phyloP scores from a whole-genome alignment of 148 eudicot genomes.

The Pharnaceum exiguum region DNA sequence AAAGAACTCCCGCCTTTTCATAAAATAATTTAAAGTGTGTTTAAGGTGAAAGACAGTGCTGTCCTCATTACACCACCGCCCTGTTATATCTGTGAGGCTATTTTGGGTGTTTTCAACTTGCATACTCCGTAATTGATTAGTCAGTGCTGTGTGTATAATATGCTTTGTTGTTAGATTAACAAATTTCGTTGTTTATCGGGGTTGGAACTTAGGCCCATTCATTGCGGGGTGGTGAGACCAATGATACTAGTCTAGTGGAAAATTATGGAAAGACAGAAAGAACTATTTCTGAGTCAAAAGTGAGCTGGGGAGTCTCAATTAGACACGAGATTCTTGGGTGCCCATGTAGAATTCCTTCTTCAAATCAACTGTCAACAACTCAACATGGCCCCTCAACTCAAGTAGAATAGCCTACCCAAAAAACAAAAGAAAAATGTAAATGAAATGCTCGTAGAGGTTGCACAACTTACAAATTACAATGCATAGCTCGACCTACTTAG shows the following conservation, averaged over 20 bases:
- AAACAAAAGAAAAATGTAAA: too few relatives aligned
- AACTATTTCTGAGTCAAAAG: slow-evolving; percentile 12
- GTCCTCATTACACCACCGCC: not conserved
- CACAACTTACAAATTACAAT: not conserved
- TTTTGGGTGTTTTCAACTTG: not conserved
- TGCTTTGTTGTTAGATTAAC: not conserved
- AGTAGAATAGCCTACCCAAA: too few relatives aligned
- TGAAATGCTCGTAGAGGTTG: too few relatives aligned
- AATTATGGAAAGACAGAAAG: not conserved
- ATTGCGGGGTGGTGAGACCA: slow-evolving; percentile 19
- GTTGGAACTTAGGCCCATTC: slow-evolving; percentile 4
- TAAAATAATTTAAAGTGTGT: not conserved
- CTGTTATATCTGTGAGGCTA: not conserved
- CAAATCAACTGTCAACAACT: not conserved
- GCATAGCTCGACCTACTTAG: too few relatives aligned
- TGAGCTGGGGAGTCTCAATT: slow-evolving; percentile 9
- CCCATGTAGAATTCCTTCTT: not conserved
- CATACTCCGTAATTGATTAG: not conserved
- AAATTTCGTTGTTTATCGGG: not conserved
- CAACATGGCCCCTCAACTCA: too few relatives aligned
- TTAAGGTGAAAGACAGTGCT: not conserved
- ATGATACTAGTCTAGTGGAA: not conserved
- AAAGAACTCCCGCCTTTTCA: slow-evolving; percentile 23
- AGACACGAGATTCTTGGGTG: slow-evolving; percentile 19
- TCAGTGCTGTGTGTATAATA: too few relatives aligned